A percentile compares a stretch with the other conserved stretches of the same genome.
These are phyloP conservation scores for Leccinellum luteum DNA, from an alignment of 768 basidiomycete species.

Conservation along the genomic window DNA sequence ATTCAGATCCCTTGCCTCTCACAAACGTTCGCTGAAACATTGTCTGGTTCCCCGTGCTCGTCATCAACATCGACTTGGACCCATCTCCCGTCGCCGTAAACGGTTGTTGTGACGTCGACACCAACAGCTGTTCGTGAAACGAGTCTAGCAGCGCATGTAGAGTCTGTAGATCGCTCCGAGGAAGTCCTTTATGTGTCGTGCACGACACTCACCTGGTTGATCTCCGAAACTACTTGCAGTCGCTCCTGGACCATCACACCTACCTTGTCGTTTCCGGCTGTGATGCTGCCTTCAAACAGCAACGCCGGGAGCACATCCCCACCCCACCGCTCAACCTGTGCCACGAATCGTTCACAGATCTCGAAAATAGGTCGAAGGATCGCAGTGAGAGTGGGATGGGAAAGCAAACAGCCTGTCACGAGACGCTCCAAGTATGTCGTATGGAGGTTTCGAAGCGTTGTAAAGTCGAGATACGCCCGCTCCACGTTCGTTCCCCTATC, in stretches of 20 bases:
- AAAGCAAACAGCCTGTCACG: slow-evolving; percentile 74
- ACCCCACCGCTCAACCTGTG: slow-evolving; percentile 88
- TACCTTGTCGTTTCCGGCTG: slow-evolving; percentile 49
- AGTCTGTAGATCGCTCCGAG: slow-evolving; percentile 42
- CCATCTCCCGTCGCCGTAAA: slow-evolving; percentile 60
- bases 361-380: slow-evolving; percentile 74
- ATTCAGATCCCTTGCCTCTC: slow-evolving; percentile 51
- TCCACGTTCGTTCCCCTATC: slow-evolving; percentile 25
- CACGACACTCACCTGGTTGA: slow-evolving; percentile 58
- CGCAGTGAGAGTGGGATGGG: slow-evolving; percentile 58
- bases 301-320: slow-evolving; percentile 86
- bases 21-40: slow-evolving; percentile 49
- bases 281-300: slow-evolving; percentile 75
- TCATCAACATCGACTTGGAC: slow-evolving; percentile 69
- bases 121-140: slow-evolving; percentile 79
- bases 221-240: slow-evolving; percentile 63
- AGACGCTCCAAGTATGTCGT: slow-evolving; percentile 77
- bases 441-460: slow-evolving; percentile 80
- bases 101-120: slow-evolving; percentile 74
- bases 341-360: slow-evolving; percentile 83
- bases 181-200: not conserved
- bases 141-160: slow-evolving; percentile 63
- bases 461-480: slow-evolving; percentile 66
- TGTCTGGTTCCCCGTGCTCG: slow-evolving; percentile 48
- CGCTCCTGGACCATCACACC: slow-evolving; percentile 75